Conservation (phyloP, 169 alveolate genomes). For the Plasmodium coatneyi region DNA sequence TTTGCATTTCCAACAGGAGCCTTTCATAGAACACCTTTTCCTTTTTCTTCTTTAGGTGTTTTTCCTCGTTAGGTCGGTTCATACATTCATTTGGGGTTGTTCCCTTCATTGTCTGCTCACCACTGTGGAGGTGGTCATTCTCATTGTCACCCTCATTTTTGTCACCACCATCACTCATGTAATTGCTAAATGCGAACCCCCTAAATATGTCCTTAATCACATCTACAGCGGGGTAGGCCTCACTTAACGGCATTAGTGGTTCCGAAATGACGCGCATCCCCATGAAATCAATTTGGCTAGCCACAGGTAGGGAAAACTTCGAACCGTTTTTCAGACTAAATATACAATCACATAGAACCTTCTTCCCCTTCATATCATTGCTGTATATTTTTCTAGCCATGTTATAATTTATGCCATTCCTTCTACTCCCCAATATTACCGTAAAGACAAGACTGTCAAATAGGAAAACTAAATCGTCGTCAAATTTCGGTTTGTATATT, state of each 20-base stretch:
- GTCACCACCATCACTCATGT: constrained; percentile 24
- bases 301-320: constrained; percentile 79
- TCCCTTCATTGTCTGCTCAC: not conserved
- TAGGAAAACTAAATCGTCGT: constrained; percentile 78
- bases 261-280: constrained; percentile 84
- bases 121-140: not conserved
- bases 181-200: constrained; percentile 30
- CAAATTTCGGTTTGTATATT: constrained; percentile 80
- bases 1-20: constrained; percentile 69
- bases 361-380: constrained; percentile 84
- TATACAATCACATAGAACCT: constrained; percentile 82
- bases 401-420: constrained; percentile 65
- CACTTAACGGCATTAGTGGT: constrained; percentile 79
- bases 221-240: constrained; percentile 22
- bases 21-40: constrained; percentile 71
- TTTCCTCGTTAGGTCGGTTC: not conserved
- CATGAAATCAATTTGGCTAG: constrained; percentile 81
- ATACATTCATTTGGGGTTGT: not conserved
- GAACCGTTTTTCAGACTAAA: constrained; percentile 75
- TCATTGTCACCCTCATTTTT: not conserved
- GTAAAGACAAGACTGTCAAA: constrained; percentile 82
- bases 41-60: constrained; percentile 16
- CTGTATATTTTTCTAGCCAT: constrained; percentile 81
- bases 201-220: constrained; percentile 44
- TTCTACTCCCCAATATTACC: constrained; percentile 75